These are phyloP conservation scores for Cylindrotheca closterium DNA, from an alignment of 108 stramenopile genomes.

Conservation along the genomic window DNA sequence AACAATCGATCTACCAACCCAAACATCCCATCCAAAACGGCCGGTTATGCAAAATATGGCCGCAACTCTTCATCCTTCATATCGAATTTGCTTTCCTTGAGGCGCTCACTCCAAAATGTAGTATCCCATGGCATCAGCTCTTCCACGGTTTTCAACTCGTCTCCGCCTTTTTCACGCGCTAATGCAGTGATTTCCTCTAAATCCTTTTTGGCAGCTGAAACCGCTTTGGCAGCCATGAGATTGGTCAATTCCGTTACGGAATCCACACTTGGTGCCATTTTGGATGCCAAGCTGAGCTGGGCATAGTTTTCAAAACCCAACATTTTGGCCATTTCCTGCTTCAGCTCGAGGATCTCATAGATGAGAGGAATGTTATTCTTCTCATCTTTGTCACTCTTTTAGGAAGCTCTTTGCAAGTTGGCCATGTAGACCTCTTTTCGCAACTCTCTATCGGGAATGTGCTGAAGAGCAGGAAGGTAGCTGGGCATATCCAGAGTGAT, in stretches of 20 bases:
- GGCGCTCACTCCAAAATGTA: slow-evolving; percentile 87
- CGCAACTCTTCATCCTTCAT: slow-evolving; percentile 91
- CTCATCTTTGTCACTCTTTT: slow-evolving; percentile 38
- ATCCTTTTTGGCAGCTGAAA: slow-evolving; percentile 91
- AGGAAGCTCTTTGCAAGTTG: slow-evolving; percentile 84
- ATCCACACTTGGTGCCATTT: slow-evolving; percentile 93
- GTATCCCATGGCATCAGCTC: slow-evolving; percentile 85
- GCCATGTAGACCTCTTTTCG: slow-evolving; percentile 93
- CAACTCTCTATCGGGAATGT: slow-evolving; percentile 77
- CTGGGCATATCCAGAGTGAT: slow-evolving; percentile 93
- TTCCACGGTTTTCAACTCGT: slow-evolving; percentile 33
- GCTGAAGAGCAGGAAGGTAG: slow-evolving; percentile 95
- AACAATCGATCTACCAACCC: slow-evolving; percentile 81
- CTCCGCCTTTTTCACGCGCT: slow-evolving; percentile 34
- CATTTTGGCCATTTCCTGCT: slow-evolving; percentile 77
- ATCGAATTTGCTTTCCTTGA: slow-evolving; percentile 87
- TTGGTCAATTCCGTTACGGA: slow-evolving; percentile 86
- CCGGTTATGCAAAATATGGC: slow-evolving; percentile 88
- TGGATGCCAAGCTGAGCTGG: slow-evolving; percentile 68
- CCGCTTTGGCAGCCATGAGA: slow-evolving; percentile 88
- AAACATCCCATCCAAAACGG: slow-evolving; percentile 89
- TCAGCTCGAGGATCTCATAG: slow-evolving; percentile 83
- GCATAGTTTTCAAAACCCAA: slow-evolving; percentile 93
- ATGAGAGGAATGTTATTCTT: slow-evolving; percentile 93
- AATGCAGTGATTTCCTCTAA: slow-evolving; percentile 84